Evolutionary conservation across 2,329 filamentous ascomycete species (phyloP), one percentile per base, ranked within the genome.

Genomic region (Colletotrichum orbiculare): DNA sequence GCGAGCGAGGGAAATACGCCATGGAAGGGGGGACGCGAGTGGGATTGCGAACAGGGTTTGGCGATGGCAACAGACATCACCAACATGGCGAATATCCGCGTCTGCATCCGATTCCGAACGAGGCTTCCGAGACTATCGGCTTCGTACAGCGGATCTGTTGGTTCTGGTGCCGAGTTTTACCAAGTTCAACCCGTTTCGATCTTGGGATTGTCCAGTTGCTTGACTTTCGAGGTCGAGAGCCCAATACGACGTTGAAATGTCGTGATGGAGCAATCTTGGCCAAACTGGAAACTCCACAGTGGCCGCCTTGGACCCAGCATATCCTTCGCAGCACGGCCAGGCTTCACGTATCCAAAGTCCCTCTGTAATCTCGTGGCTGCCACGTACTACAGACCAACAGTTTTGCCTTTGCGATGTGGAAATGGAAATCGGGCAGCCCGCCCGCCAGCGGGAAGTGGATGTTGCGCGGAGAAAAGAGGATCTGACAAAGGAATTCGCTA

Each of bases 61-160:
- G 43, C 49, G 38, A 64, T 64, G 48, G 49, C 60, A 64, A 60
- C 60, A 64, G 38, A 39, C n/a, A 33, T 47, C 42, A 17, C 43
- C 49, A 37, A 2, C 55, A 54, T 64, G 49, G 54, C 60, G 54
- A 64, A 64, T 59, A 3, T 41, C 45, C 46, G 46, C 25, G 42
- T 25, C 55, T 38, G 43, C 17, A 2, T 6, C 5, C 25, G 46
- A 35, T 53, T 54, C 47, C 54, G 12, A 25, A 1, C 25, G 25
- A 25, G 5, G 25, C 34, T 38, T 8, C 53, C 9, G 39, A 39
- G 10, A 2, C 45, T 11, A 35, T n/a, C 3, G 37, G 8, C 12
- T 43, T 8, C 17, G 25, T 39, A 33, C 8, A 35, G 11, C 9
- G 12, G 6, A 13, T n/a, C 17, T 11, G 25, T 6, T 6, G 15